Base-by-base conservation (phyloP, 2,329 filamentous ascomycete genomes). In the Myriangium duriaei region DNA sequence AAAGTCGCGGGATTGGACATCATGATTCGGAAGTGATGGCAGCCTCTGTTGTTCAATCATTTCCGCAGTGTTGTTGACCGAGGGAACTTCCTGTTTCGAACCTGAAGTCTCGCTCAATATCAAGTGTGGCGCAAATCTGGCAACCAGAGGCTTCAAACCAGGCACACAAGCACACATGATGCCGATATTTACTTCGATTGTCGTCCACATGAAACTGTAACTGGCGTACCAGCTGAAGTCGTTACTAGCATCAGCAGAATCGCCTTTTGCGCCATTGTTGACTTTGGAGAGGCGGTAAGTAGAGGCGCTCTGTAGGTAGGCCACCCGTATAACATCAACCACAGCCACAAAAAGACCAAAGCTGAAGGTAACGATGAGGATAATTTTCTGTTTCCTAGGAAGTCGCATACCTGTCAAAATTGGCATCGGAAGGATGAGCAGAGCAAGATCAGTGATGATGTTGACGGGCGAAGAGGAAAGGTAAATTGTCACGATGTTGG, bases 131-230 rank as follows among this genome's bases (percentile, higher is more conserved):
- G 75, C 48, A 40, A 76, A 66, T 9, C 71, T 63, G 29, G 82
- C 73, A 39, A 88, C 76, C 5, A 96, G 65, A 1, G 88, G 87
- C 55, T 95, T 95, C 44, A 95, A 63, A 0, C 81, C 88, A 6
- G 88, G 88, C n/a, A 95, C 81, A 50, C 86, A 94, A 30, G 81
- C 87, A 53, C 84, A 93, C 46, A 86, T 79, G 49, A 95, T 86
- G 12, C 85, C 87, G 1, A 92, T 68, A 47, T 93, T 91, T 52
- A 94, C 85, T 57, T 95, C 87, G 38, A 95, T 76, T 10, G 80
- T 81, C 11, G 82, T 88, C 88, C 87, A 96, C 82, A 94, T 88
- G 53, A 92, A 79, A 0, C 84, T 83, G 4, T 86, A 62, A 1
- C 83, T 84, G 1, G 83, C 82, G 52, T 88, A 86, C 77, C 69